A percentile compares a stretch with the other conserved stretches of the same genome.
Conservation (phyloP, 148 eudicot species). For the Vaccinium macrocarpon region DNA sequence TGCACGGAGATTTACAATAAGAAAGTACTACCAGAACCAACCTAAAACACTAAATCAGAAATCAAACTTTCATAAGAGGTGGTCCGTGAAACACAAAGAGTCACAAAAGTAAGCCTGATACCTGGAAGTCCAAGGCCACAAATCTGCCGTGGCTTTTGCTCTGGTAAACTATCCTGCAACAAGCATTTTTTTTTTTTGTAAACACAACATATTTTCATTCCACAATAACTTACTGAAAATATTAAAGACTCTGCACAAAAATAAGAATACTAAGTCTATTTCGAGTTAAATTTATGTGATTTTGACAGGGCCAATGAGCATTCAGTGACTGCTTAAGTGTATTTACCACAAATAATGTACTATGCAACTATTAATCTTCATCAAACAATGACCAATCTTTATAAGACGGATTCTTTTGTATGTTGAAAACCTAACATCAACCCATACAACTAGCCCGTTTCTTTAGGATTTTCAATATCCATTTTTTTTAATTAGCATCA, state of each 20-base stretch:
- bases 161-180: conserved; percentile 63
- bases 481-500: background rate
- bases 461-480: background rate
- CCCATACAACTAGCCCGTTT: background rate
- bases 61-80: background rate
- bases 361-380: background rate
- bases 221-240: background rate
- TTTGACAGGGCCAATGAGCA: background rate
- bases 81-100: background rate
- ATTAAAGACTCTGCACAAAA: background rate
- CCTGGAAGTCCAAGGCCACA: conserved; percentile 87
- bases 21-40: background rate
- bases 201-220: background rate
- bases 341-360: background rate
- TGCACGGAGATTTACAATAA: background rate
- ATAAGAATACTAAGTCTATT: background rate
- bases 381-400: background rate
- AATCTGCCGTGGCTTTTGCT: conserved; percentile 74
- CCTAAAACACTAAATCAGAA: conserved; percentile 3
- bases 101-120: conserved; percentile 20
- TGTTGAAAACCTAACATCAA: background rate
- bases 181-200: background rate
- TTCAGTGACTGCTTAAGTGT: background rate
- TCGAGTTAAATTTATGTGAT: background rate
- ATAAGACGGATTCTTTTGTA: background rate